Evolutionary conservation across 176 grass and related monocot genomes (phyloP).

Genomic region (Triticum monococcum): DNA sequence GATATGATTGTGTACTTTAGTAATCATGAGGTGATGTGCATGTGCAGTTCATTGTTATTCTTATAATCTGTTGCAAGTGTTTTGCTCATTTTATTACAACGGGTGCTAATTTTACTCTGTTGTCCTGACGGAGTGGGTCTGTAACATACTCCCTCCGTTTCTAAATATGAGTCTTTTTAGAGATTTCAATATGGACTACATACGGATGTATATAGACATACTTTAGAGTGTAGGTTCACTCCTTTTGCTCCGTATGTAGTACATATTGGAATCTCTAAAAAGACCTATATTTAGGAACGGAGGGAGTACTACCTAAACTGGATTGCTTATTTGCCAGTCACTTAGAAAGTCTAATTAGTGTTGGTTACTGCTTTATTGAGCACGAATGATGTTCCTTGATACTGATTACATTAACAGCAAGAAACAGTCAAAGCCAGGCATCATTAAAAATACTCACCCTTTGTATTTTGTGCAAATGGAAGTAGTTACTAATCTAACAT

Average conservation of each 20-base stretch:
- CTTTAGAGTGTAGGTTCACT: no score
- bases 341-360: not conserved
- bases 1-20: not conserved
- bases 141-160: not conserved
- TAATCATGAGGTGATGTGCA: not conserved
- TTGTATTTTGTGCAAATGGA: not conserved
- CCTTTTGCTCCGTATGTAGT: no score
- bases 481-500: not conserved
- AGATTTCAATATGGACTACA: no score
- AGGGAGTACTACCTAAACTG: not conserved
- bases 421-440: not conserved
- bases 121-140: not conserved
- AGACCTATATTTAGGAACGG: no score
- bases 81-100: not conserved
- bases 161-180: no score
- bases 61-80: not conserved
- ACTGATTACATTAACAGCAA: not conserved
- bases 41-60: not conserved
- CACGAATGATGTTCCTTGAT: not conserved
- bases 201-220: no score
- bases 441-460: not conserved
- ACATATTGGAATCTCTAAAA: no score
- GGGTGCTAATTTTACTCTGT: not conserved
- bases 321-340: not conserved
- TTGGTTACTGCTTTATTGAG: conserved; percentile 23